Base-by-base conservation (phyloP, 306 rosid genomes). In the Gynostemma pentaphyllum region DNA sequence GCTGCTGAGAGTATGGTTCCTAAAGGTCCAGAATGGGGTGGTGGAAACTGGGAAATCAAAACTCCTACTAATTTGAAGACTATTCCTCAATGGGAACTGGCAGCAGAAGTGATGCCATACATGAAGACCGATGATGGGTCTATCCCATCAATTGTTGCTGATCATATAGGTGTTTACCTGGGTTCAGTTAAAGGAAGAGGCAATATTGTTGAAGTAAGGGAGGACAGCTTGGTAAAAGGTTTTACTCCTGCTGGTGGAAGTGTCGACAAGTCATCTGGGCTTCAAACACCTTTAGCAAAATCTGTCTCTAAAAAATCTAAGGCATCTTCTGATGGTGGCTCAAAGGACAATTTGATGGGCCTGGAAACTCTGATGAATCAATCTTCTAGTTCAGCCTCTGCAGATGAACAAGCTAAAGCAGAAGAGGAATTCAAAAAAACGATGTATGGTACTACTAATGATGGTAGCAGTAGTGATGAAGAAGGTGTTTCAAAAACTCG, bases 1-100 rank as follows among this genome's bases (percentile, higher is more conserved):
- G 90, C 99, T 66, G 99, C 99, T 15, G 99, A 94, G 76, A 94
- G 99, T 74, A 83, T 94, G 99, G 88, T 94, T 80, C 99, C 99
- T 12, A 94, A 94, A 71, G 99, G 99, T 73, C 80, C 89, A 76
- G 99, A 94, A 70, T 94, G 99, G 99, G 97, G 97, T 59, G 99
- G 99, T 70, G 95, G 97, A 74, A 82, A 94, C 84, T 94, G 99
- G 99, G 95, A 94, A 80, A 94, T 86, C 75, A 94, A 88, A 83
- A 94, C 95, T 78, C 95, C 94, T 64, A 83, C 87, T 56, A 82
- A 78, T 72, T 74, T 81, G 64, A 94, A 88, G 85, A 90, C 83
- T 69, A 84, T 94, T 70, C 99, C 97, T 70, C 86, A 88, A 74
- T 94, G 99, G 99, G 97, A 82, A 74, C 87, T 94, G 79, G 97